phyloP scores from a whole-genome alignment of 2,329 filamentous ascomycete genomes.

The Trichoderma guizhouense region DNA sequence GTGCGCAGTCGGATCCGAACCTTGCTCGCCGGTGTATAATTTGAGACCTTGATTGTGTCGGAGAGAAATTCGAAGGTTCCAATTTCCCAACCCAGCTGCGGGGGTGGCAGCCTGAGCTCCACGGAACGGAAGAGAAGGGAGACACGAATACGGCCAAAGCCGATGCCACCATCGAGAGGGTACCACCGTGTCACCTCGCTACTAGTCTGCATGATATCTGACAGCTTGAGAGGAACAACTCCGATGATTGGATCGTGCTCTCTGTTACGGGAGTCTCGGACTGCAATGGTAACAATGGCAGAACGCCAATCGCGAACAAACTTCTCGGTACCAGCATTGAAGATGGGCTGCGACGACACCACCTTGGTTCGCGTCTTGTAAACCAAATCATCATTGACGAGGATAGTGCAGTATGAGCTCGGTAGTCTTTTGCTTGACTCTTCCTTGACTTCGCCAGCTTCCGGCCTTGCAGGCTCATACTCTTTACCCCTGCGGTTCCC shows the following conservation, averaged over 20 bases:
- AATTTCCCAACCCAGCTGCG: conserved; percentile 89
- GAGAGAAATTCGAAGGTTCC: conserved; percentile 88
- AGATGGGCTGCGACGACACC: conserved; percentile 90
- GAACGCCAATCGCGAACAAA: conserved; percentile 94
- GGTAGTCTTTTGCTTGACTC: conserved; percentile 78
- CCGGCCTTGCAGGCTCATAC: conserved; percentile 79
- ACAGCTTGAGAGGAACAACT: conserved; percentile 82
- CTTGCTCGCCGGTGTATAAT: conserved; percentile 61
- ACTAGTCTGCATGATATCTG: conserved; percentile 80
- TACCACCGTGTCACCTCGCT: conserved; percentile 91
- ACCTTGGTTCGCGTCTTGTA: conserved; percentile 96
- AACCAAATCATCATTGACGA: conserved; percentile 81
- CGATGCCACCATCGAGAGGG: conserved; percentile 90
- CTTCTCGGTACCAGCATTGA: conserved; percentile 91
- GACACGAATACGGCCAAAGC: conserved; percentile 85
- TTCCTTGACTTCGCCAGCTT: conserved; percentile 80
- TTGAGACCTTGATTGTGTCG: conserved; percentile 62
- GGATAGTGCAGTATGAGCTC: conserved; percentile 89
- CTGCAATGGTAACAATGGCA: conserved; percentile 78
- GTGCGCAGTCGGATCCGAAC: conserved; percentile 78
- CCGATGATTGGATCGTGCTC: conserved; percentile 95
- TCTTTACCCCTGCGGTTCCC: conserved; percentile 81
- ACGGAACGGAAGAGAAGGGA: conserved; percentile 87
- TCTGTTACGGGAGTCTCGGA: conserved; percentile 82
- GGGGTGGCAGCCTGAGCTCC: conserved; percentile 78